Evolutionary conservation across 768 basidiomycete species (phyloP).

Genomic region (Leccinum imitatum): DNA sequence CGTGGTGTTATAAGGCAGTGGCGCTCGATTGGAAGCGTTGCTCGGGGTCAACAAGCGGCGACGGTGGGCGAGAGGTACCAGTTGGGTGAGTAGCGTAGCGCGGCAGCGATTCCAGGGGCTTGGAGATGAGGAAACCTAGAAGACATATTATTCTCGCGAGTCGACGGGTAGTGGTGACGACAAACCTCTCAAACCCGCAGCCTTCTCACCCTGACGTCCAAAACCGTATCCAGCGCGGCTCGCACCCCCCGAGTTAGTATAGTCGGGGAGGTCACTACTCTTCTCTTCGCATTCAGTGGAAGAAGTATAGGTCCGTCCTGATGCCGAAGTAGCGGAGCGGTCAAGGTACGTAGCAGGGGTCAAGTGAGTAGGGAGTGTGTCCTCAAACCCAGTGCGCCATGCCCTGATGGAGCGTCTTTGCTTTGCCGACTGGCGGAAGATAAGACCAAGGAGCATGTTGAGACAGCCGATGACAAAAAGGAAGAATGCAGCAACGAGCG

Average conservation of each 20-base stretch:
- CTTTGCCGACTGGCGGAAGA: conserved; percentile 66
- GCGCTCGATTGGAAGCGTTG: conserved; percentile 30
- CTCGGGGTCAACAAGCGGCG: conserved; percentile 16
- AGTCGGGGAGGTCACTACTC: conserved; percentile 20
- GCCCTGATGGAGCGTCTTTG: conserved; percentile 59
- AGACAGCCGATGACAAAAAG: conserved; percentile 90
- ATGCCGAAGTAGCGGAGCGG: conserved; percentile 24
- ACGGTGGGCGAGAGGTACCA: conserved; percentile 26
- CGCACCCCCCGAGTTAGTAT: conserved; percentile 17
- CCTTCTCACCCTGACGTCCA: conserved; percentile 75
- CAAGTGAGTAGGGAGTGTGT: conserved; percentile 49
- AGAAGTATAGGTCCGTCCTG: conserved; percentile 25
- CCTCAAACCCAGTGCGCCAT: conserved; percentile 57
- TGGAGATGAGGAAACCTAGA: conserved; percentile 55
- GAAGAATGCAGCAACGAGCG: conserved; percentile 89
- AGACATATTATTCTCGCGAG: conserved; percentile 5
- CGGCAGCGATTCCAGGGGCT: conserved; percentile 61
- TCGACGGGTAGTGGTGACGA: conserved; percentile 7
- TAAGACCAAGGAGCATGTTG: conserved; percentile 76
- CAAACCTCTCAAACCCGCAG: conserved; percentile 58
- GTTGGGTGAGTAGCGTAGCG: conserved; percentile 49
- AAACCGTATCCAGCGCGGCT: conserved; percentile 68
- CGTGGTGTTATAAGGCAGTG: conserved; percentile 26
- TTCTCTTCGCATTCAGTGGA: conserved; percentile 35
- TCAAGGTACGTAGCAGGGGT: conserved; percentile 23